phyloP scores from a whole-genome alignment of 352 stramenopile genomes.

The Phytopythium ostracodes region DNA sequence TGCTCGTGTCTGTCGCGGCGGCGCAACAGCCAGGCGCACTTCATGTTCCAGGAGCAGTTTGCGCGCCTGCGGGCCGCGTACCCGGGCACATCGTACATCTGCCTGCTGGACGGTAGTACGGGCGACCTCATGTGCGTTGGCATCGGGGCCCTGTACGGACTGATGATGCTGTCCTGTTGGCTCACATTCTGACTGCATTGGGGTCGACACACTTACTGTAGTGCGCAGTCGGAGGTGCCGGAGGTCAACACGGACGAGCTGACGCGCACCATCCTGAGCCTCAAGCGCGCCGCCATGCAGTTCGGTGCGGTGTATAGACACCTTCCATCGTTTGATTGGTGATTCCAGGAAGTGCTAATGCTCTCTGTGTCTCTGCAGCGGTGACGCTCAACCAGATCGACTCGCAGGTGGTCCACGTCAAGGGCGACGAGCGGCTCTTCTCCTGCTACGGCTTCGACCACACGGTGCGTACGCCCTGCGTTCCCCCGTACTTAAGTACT shows the following conservation, averaged over 20 bases:
- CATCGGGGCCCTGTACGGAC: too few relatives aligned
- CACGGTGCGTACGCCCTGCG: conserved; percentile 49
- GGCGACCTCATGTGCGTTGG: conserved; percentile 76
- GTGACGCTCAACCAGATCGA: conserved; percentile 80
- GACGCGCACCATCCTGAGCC: conserved; percentile 68
- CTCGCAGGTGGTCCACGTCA: conserved; percentile 79
- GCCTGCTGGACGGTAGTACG: conserved; percentile 66
- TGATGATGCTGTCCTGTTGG: not conserved
- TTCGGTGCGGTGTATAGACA: conserved; percentile 44
- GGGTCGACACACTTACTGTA: conserved; percentile 12
- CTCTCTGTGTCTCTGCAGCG: conserved; percentile 21
- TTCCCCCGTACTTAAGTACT: too few relatives aligned
- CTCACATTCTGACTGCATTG: not conserved
- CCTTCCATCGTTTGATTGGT: not conserved
- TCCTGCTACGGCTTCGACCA: conserved; percentile 76
- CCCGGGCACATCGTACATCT: conserved; percentile 78
- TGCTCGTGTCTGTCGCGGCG: conserved; percentile 70
- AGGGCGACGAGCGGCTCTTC: conserved; percentile 80
- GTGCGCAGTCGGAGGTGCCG: conserved; percentile 63
- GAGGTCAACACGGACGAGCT: conserved; percentile 75
- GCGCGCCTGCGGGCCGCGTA: conserved; percentile 68
- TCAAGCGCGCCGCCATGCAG: conserved; percentile 75
- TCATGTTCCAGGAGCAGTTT: conserved; percentile 72
- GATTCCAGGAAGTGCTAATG: not conserved
- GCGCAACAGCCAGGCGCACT: conserved; percentile 43